Percentiles rank a stretch among this genome's conserved stretches.
These are phyloP conservation scores for Amanita molliuscula DNA, from an alignment of 768 basidiomycete species.

Conservation along the genomic window DNA sequence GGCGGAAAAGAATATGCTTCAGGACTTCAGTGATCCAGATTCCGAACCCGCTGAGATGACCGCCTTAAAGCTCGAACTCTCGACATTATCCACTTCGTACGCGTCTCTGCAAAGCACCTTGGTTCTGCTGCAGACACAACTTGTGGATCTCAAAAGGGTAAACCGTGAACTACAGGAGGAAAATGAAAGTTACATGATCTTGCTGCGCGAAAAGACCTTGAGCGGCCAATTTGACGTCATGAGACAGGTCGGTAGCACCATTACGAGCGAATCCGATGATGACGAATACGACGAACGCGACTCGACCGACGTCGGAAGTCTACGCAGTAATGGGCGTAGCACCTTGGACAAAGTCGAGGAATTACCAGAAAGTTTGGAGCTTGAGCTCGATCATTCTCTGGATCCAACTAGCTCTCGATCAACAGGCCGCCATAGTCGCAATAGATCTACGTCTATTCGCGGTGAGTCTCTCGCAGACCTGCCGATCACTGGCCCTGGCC, in stretches of 20 bases:
- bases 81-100: conserved; percentile 80
- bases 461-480: conserved; percentile 83
- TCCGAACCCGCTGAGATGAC: conserved; percentile 85
- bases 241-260: conserved; percentile 50
- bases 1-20: conserved; percentile 17
- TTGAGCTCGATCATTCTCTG: conserved; percentile 26
- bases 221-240: conserved; percentile 79
- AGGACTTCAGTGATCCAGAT: conserved; percentile 53
- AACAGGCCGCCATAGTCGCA: conserved; percentile 35
- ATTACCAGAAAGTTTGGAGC: conserved; percentile 30
- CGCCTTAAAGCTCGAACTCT: conserved; percentile 71
- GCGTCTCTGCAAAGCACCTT: conserved; percentile 76
- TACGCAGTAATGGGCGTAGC: conserved; percentile 47
- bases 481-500: conserved; percentile 80
- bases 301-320: conserved; percentile 41
- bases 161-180: conserved; percentile 89
- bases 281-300: conserved; percentile 30
- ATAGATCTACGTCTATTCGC: conserved; percentile 38
- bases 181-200: conserved; percentile 94
- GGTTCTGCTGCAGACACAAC: conserved; percentile 73
- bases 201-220: conserved; percentile 84
- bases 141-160: conserved; percentile 79
- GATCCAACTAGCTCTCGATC: conserved; percentile 30
- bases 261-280: conserved; percentile 23
- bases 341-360: conserved; percentile 58